Base-by-base conservation (phyloP, 495 filamentous ascomycete genomes). In the Xylaria acuta region DNA sequence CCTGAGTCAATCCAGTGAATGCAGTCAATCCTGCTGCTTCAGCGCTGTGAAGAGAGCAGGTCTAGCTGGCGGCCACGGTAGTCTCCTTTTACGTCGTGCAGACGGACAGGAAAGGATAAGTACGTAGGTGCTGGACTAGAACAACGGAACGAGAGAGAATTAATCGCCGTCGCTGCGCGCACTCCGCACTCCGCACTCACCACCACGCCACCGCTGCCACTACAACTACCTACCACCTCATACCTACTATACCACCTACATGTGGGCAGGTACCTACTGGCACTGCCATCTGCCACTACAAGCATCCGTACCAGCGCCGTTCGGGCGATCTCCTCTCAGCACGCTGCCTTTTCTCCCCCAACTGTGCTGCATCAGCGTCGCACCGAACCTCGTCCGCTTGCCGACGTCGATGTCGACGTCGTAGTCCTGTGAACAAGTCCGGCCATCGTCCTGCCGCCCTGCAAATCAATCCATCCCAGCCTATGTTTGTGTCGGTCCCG, bases 41-140 rank as follows among this genome's bases (percentile, higher is more conserved):
- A 56, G 53, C 27, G 53, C 53, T 56, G 53, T 1, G 53, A 56
- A 18, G 53, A 32, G 53, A 30, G 53, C 7, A 16, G 27, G 27
- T 32, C 53, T 32, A 56, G 53, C 53, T 64, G 14, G 40, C 40
- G 49, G 62, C 62, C 49, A 41, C 62, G 49, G 62, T 64, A 30
- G 62, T 34, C 41, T 47, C n/a, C 27, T 47, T 47, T 64, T 45
- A n/a, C 41, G 38, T 64, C 25, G 62, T 32, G 62, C 62, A 64
- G 56, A 38, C 59, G n/a, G 47, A 41, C 51, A 20, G 25, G 65
- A 69, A 7, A 32, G 22, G 45, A 25, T 12, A 49, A 45, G 2
- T 36, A 49, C 40, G n/a, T n/a, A n/a, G n/a, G n/a, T n/a, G n/a
- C n/a, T 20, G 54, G 20, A 54, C 60, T 6, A 38, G 60, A 27